These are phyloP conservation scores for Dipodascus geniculatus DNA, from an alignment of 805 yeast genomes.

Conservation along the genomic window DNA sequence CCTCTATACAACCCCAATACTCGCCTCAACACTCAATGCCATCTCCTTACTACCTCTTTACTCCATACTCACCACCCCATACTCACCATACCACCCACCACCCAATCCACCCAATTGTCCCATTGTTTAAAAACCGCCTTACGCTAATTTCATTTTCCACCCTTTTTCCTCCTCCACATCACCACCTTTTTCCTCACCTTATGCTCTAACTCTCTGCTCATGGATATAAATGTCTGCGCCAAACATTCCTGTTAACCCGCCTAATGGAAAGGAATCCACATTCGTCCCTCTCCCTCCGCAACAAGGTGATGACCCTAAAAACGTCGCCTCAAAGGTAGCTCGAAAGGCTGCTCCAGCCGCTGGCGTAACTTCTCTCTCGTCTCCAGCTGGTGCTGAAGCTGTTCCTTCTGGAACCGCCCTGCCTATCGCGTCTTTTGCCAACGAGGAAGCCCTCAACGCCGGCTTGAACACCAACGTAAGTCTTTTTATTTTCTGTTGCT, in stretches of 20 bases:
- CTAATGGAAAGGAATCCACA: not conserved
- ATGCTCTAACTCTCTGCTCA: not conserved
- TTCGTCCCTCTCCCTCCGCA: not conserved
- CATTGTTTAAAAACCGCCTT: too few species aligned
- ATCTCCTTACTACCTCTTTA: too few species aligned
- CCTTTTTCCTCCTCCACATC: not conserved
- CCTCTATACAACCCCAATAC: too few species aligned
- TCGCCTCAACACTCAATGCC: too few species aligned
- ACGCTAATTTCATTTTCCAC: not conserved
- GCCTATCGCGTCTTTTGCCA: slow-evolving; percentile 21
- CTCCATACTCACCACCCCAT: too few species aligned
- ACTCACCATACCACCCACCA: too few species aligned
- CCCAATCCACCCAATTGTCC: too few species aligned
- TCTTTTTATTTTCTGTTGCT: not conserved
- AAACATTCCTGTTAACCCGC: not conserved
- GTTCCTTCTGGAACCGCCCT: slow-evolving; percentile 19
- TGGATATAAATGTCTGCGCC: not conserved
- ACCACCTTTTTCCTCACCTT: not conserved
- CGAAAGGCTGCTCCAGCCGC: not conserved
- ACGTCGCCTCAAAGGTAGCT: not conserved
- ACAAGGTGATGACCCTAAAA: not conserved
- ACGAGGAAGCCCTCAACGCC: slow-evolving; percentile 17
- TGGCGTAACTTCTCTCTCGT: not conserved
- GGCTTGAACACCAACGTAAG: slow-evolving; percentile 7
- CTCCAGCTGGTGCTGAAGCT: not conserved